Base-by-base conservation (phyloP, 2,329 filamentous ascomycete genomes). In the Drechslerella coelobrocha region DNA sequence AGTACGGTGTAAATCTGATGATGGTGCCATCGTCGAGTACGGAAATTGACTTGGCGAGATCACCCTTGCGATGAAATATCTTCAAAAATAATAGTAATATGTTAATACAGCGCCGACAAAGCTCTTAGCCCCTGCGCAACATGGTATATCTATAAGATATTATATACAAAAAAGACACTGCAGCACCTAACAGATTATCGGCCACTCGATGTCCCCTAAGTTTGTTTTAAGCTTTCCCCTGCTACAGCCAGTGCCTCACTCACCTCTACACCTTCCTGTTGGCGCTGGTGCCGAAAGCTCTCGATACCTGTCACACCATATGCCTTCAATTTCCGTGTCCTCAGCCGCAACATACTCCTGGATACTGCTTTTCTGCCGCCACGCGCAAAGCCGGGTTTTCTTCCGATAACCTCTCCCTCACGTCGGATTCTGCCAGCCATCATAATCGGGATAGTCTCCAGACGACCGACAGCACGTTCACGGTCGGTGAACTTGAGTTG, bases 401-500 rank as follows among this genome's bases (percentile, higher is more conserved):
- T 39, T 21, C 65, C 65, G 5, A 61, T 29, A 19, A 69, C 37
- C 43, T 69, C 65, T 5, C 65, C 65, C 24, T 69, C 65, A 7
- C 41, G 24, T 29, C 48, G 61, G 2, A 56, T 14, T 19, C 65
- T 62, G 19, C 65, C 65, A 1, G 65, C 65, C 65, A 69, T 69
- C 65, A 69, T 69, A 19, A 69, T 69, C 1, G 65, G 65, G 26
- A 69, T 69, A 7, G 65, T 69, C 57, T 69, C 65, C 47, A 69
- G 19, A 29, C 65, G 57, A 39, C 65, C 65, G 23, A 69, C 56
- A 2, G 65, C 57, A 5, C 65, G 57, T 53, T 69, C 65, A 8
- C 55, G 61, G 47, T 69, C 65, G 8, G 65, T 69, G 39, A 69
- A 69, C 24, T 61, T 69, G 29, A 69, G 41, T 23, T 69, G 65